A percentile compares a stretch with the other conserved stretches of the same genome.
These are phyloP conservation scores for Metarhizium anisopliae DNA, from an alignment of 2,329 filamentous ascomycete genomes.

Conservation along the genomic window DNA sequence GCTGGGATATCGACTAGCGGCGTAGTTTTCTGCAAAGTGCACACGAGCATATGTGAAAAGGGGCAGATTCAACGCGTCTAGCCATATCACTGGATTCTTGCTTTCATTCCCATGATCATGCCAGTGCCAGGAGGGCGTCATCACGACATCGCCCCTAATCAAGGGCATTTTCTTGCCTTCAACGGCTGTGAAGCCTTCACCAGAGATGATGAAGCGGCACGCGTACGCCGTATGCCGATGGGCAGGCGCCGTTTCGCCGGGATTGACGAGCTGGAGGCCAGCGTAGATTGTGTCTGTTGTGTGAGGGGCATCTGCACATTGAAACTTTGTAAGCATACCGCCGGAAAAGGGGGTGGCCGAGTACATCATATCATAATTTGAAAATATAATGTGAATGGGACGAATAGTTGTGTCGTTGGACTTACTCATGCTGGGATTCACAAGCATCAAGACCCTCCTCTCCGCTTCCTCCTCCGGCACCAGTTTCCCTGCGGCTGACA, in stretches of 20 bases:
- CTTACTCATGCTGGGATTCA: constrained; percentile 39
- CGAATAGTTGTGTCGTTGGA: background rate
- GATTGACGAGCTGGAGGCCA: constrained; percentile 47
- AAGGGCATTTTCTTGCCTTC: constrained; percentile 28
- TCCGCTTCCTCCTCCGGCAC: constrained; percentile 32
- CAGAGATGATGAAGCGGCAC: constrained; percentile 49
- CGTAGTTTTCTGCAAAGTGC: no score
- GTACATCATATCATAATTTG: no score
- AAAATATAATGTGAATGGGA: no score
- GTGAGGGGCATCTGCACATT: constrained; percentile 35
- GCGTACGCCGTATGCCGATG: constrained; percentile 49
- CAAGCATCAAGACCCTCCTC: constrained; percentile 31
- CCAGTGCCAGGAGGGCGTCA: no score
- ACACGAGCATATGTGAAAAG: no score
- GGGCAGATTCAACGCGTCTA: no score
- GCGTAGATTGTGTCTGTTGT: constrained; percentile 51
- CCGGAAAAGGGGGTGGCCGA: no score
- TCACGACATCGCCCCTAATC: no score
- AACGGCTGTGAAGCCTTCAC: constrained; percentile 47
- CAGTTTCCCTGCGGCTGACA: constrained; percentile 24
- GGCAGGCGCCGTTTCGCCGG: constrained; percentile 44
- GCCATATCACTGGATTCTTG: no score
- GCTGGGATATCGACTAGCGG: no score
- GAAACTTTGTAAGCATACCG: no score
- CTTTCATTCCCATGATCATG: no score